Conservation (phyloP, 495 filamentous ascomycete species). For the Chaetomium cochliodes region DNA sequence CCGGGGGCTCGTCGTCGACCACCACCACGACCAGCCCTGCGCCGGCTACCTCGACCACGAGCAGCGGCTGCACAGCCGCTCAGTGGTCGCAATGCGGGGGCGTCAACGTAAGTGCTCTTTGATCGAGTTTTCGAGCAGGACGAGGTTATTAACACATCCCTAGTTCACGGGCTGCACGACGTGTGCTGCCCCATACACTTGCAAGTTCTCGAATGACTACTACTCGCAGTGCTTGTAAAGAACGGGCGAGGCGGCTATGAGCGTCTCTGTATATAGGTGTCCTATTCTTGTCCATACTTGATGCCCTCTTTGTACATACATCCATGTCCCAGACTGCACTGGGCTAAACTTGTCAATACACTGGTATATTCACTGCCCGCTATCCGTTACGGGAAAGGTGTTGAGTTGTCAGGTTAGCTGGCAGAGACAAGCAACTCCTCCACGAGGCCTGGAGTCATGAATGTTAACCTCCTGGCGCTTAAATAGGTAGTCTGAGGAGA, state of each 20-base stretch:
- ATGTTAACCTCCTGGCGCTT: too few species aligned
- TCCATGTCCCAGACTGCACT: not conserved
- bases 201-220: slow-evolving; percentile 40
- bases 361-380: too few species aligned
- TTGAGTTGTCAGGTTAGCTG: too few species aligned
- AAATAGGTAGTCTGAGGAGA: too few species aligned
- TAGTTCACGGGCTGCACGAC: slow-evolving; percentile 47
- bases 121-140: not conserved
- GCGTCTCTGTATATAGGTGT: not conserved
- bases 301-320: not conserved
- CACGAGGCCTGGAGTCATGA: too few species aligned
- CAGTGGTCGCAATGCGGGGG: slow-evolving; percentile 17
- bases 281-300: slow-evolving; percentile 7
- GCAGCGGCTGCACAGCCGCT: slow-evolving; percentile 9
- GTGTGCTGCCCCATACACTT: slow-evolving; percentile 41
- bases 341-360: not conserved
- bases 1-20: not conserved
- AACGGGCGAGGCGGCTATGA: not conserved
- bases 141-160: not conserved
- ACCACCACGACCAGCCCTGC: slow-evolving; percentile 6
- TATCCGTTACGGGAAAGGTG: too few species aligned
- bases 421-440: too few species aligned
- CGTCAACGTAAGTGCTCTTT: not conserved
- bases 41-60: slow-evolving; percentile 11
- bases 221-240: slow-evolving; percentile 41